Conservation (phyloP, 1,284 basidiomycete species). For the Sporisorium iseilematis-ciliati region DNA sequence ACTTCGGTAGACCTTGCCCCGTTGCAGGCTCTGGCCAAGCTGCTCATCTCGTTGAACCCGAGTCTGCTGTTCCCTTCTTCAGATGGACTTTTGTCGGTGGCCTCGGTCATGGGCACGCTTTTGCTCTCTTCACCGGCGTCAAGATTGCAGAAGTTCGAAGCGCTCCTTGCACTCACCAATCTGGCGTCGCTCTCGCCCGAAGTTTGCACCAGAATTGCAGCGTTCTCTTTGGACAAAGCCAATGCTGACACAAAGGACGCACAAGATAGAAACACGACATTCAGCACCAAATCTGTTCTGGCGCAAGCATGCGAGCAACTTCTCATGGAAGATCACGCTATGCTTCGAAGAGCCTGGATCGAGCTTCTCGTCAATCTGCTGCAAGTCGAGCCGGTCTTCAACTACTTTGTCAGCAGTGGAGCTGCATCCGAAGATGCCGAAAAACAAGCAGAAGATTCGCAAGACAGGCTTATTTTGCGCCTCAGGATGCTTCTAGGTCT, state of each 20-base stretch:
- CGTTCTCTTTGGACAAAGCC: conserved; percentile 14
- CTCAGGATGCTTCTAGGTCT: conserved; percentile 35
- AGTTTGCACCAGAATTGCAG: conserved; percentile 70
- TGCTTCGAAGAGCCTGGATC: conserved; percentile 86
- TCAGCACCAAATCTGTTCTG: conserved; percentile 24
- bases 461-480: conserved; percentile 23
- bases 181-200: conserved; percentile 76
- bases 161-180: conserved; percentile 94
- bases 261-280: not conserved
- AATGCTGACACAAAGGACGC: not conserved
- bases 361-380: conserved; percentile 95
- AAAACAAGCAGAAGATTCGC: not conserved
- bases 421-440: not conserved
- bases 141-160: conserved; percentile 88
- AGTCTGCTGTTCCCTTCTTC: conserved; percentile 81
- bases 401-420: conserved; percentile 14
- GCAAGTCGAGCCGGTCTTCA: conserved; percentile 76
- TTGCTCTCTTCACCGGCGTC: conserved; percentile 71
- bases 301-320: conserved; percentile 72
- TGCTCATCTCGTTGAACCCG: conserved; percentile 90
- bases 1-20: conserved; percentile 75
- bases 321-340: conserved; percentile 80
- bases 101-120: conserved; percentile 43
- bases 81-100: conserved; percentile 25
- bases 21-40: conserved; percentile 89